A percentile compares a stretch with the other conserved stretches of the same genome.
These are phyloP conservation scores for Trametes meyenii DNA, from an alignment of 768 basidiomycete species.

Conservation along the genomic window DNA sequence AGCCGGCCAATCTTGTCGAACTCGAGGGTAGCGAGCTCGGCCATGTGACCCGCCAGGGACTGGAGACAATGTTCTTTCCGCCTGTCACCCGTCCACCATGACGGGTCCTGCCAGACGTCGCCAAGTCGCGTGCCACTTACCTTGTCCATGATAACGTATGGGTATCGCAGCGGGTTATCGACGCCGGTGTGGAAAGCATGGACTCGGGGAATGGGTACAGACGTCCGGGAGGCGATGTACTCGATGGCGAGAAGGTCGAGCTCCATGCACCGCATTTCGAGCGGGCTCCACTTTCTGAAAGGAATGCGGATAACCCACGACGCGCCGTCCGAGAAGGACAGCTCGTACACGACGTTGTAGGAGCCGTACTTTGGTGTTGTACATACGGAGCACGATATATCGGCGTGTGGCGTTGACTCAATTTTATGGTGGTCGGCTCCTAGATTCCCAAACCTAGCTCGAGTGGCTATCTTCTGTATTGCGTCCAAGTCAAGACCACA, in stretches of 20 bases:
- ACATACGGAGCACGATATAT: not conserved
- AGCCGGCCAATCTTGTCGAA: constrained; percentile 12
- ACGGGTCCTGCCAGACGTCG: constrained; percentile 12
- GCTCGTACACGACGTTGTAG: constrained; percentile 5
- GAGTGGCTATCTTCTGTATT: too few species aligned
- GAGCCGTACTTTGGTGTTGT: not conserved
- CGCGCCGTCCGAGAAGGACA: constrained; percentile 1
- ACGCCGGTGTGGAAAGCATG: constrained; percentile 19
- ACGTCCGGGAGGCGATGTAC: constrained; percentile 2
- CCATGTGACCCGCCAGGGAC: constrained; percentile 2
- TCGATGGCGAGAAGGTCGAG: constrained; percentile 3
- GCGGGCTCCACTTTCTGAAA: not conserved
- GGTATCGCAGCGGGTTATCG: not conserved
- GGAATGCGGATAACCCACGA: constrained; percentile 13
- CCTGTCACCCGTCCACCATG: constrained; percentile 11
- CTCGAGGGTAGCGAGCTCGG: constrained; percentile 7
- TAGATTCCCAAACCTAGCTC: too few species aligned
- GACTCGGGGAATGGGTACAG: constrained; percentile 24
- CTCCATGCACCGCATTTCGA: not conserved
- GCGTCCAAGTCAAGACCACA: too few species aligned
- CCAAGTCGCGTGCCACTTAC: not conserved
- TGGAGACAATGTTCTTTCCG: not conserved
- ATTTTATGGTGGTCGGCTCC: too few species aligned
- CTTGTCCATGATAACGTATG: constrained; percentile 14
- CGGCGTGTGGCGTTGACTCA: too few species aligned